Evolutionary conservation across 768 basidiomycete genomes (phyloP).

Genomic region (Leucosporidium scottii): DNA sequence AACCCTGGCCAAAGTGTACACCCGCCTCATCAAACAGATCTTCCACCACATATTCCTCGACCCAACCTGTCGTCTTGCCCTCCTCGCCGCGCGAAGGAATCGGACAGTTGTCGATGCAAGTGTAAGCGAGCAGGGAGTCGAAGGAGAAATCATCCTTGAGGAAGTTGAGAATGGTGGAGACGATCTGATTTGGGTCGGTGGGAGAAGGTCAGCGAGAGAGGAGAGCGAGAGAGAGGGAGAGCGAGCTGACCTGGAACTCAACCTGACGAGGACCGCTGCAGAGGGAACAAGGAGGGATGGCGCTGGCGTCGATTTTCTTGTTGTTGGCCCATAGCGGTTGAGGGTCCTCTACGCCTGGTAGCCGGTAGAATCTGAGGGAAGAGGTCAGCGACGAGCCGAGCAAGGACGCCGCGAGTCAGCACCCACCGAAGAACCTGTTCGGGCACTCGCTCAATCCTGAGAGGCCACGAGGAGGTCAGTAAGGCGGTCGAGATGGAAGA

Average conservation of each 20-base stretch:
- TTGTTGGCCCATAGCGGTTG: slow-evolving; percentile 19
- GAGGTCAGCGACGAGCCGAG: background rate
- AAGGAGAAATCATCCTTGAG: slow-evolving; percentile 26
- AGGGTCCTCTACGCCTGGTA: slow-evolving; percentile 25
- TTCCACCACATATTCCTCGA: slow-evolving; percentile 22
- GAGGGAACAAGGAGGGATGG: slow-evolving; percentile 18
- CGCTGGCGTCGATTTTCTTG: slow-evolving; percentile 5
- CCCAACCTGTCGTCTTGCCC: slow-evolving; percentile 28
- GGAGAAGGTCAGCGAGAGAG: background rate
- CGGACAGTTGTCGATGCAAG: slow-evolving; percentile 24
- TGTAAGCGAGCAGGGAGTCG: slow-evolving; percentile 35
- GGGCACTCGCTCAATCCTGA: slow-evolving; percentile 28
- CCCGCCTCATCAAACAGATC: slow-evolving; percentile 28
- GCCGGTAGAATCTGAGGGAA: slow-evolving; percentile 26
- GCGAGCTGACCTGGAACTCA: slow-evolving; percentile 33
- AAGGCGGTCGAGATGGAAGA: no score
- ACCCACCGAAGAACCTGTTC: slow-evolving; percentile 35
- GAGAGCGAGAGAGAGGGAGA: background rate
- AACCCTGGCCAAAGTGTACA: slow-evolving; percentile 23
- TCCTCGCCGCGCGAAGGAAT: slow-evolving; percentile 1
- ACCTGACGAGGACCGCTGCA: slow-evolving; percentile 22
- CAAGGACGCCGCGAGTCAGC: no score
- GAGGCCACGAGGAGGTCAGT: background rate
- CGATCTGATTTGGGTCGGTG: slow-evolving; percentile 12
- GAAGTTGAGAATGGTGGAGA: slow-evolving; percentile 32